Evolutionary conservation across 1,284 basidiomycete species (phyloP).

Genomic region (Ustilago trichophora): DNA sequence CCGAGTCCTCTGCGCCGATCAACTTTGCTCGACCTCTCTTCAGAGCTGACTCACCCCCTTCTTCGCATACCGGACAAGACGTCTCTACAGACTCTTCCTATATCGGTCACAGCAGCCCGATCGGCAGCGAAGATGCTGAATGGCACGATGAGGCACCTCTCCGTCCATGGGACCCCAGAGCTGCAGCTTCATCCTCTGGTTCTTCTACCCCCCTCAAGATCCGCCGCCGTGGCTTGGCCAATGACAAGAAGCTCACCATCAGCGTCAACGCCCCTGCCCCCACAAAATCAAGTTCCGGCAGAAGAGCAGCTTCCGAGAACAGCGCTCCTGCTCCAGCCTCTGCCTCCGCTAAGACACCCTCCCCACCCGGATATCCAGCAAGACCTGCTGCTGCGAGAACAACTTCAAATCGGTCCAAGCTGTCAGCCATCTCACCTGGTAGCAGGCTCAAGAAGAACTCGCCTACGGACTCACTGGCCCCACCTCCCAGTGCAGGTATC

Average conservation of each 20-base stretch:
- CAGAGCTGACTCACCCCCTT: background rate
- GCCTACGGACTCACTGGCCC: conserved; percentile 1
- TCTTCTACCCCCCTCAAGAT: conserved; percentile 22
- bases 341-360: background rate
- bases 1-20: conserved; percentile 12
- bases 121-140: conserved; percentile 7
- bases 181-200: conserved; percentile 4
- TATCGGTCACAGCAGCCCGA: conserved; percentile 3
- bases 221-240: conserved; percentile 20
- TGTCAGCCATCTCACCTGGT: background rate
- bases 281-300: background rate
- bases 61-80: background rate
- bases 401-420: background rate
- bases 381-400: background rate
- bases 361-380: background rate
- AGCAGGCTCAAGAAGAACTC: conserved; percentile 4
- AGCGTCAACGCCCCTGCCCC: background rate
- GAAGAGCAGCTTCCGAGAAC: conserved; percentile 5
- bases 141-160: conserved; percentile 5
- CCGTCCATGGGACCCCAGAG: conserved; percentile 7
- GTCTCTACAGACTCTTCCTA: conserved; percentile 3
- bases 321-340: background rate
- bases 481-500: conserved; percentile 3
- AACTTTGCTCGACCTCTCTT: conserved; percentile 26
- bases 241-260: conserved; percentile 35